These are phyloP conservation scores for Phylloporus sp. DNA, from an alignment of 768 basidiomycete genomes.

Conservation along the genomic window DNA sequence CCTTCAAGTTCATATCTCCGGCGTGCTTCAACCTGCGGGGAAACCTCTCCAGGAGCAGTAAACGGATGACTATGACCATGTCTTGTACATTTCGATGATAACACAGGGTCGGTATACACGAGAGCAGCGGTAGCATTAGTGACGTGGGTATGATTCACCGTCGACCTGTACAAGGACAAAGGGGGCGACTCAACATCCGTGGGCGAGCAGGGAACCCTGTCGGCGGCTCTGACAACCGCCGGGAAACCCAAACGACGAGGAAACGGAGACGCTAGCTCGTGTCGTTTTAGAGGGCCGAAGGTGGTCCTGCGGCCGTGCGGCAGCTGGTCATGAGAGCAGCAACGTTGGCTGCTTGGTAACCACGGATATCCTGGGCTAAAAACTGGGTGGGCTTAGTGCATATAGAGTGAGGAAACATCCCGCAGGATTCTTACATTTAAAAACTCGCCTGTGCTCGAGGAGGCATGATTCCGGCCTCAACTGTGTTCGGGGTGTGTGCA, in stretches of 20 bases:
- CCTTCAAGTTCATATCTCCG: neutral
- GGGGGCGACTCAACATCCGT: neutral
- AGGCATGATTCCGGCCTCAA: neutral
- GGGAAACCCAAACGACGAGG: neutral
- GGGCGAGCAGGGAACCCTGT: neutral
- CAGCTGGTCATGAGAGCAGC: neutral
- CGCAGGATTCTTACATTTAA: neutral
- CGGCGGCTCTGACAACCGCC: neutral
- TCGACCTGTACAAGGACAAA: neutral
- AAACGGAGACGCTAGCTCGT: neutral
- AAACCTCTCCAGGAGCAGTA: neutral
- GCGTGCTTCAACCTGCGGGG: neutral
- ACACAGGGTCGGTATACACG: neutral
- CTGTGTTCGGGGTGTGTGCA: neutral
- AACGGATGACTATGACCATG: neutral
- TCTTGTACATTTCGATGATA: neutral
- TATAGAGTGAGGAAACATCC: neutral
- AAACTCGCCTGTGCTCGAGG: neutral
- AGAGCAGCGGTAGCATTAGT: neutral
- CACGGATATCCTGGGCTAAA: neutral
- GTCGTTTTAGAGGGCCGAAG: neutral
- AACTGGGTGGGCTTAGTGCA: neutral
- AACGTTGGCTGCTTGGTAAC: neutral
- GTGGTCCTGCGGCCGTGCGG: neutral
- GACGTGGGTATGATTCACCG: neutral